Conservation (phyloP, 2,329 filamentous ascomycete genomes). For the Remersonia thermophila region DNA sequence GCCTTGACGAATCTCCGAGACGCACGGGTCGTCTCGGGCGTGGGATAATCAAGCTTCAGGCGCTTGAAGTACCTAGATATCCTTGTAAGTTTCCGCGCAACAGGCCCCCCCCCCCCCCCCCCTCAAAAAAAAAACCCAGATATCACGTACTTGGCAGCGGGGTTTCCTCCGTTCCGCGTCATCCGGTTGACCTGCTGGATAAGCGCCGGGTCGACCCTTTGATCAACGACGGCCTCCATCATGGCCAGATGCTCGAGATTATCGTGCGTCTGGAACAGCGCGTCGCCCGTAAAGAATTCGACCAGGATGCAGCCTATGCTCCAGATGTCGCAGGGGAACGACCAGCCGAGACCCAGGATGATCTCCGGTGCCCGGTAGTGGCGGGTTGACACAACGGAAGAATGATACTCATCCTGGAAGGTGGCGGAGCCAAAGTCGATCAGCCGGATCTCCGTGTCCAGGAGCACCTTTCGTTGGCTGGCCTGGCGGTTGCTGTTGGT, state of each 20-base stretch:
- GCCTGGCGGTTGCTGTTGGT: conserved; percentile 45
- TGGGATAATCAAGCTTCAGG: conserved; percentile 52
- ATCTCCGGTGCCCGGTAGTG: conserved; percentile 62
- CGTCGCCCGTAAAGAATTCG: conserved; percentile 60
- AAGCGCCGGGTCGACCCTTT: conserved; percentile 45
- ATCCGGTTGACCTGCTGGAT: conserved; percentile 46
- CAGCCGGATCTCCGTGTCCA: conserved; percentile 57
- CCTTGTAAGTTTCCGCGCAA: conserved; percentile 4
- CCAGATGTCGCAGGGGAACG: conserved; percentile 61
- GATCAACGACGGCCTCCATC: conserved; percentile 58
- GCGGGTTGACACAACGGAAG: conserved; percentile 56
- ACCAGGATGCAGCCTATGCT: conserved; percentile 62
- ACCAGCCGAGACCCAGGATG: conserved; percentile 59
- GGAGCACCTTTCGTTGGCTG: conserved; percentile 49
- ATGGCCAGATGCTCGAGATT: conserved; percentile 63
- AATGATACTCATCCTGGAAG: conserved; percentile 62
- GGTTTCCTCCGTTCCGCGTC: conserved; percentile 44
- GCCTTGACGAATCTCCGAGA: conserved; percentile 56
- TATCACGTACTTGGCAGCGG: conserved; percentile 46
- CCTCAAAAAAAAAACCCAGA: background rate
- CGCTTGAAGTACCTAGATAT: conserved; percentile 54
- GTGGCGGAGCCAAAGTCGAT: conserved; percentile 64
- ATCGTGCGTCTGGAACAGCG: conserved; percentile 60
- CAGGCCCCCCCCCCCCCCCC: too few relatives aligned
- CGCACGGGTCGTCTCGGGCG: conserved; percentile 48